These are phyloP conservation scores for Odontarrhena argentea DNA, from an alignment of 345 rosid species.

Conservation along the genomic window DNA sequence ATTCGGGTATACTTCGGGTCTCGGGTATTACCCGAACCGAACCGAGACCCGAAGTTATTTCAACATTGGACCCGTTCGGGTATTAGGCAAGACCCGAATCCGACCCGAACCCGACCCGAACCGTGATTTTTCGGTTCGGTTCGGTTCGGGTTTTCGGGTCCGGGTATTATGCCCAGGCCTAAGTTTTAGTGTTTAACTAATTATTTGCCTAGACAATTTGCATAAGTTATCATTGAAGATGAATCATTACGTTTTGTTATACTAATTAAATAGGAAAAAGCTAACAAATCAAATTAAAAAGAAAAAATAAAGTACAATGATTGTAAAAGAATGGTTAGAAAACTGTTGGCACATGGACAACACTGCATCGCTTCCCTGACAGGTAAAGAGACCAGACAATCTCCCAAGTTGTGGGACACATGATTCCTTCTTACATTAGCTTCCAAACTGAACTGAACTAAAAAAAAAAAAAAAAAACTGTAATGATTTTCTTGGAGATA, in stretches of 20 bases:
- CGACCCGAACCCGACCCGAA: too few species aligned
- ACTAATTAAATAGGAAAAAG: not conserved
- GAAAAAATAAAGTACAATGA: constrained; percentile 32
- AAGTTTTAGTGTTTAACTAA: not conserved
- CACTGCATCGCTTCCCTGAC: constrained; percentile 36
- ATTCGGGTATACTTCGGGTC: too few species aligned
- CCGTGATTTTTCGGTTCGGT: too few species aligned
- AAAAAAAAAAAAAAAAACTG: not conserved
- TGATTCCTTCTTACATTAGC: constrained; percentile 22
- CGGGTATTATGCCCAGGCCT: too few species aligned
- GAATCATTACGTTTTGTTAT: constrained; percentile 11
- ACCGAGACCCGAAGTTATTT: too few species aligned
- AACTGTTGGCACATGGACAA: constrained; percentile 38
- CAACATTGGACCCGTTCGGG: too few species aligned
- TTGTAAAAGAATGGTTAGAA: constrained; percentile 21
- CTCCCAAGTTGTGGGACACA: constrained; percentile 43
- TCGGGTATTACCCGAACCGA: too few species aligned
- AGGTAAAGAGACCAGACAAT: constrained; percentile 37
- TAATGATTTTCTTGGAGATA: constrained; percentile 22
- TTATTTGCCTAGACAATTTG: not conserved
- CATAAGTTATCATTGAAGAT: constrained; percentile 7
- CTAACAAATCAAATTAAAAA: not conserved
- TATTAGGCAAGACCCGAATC: too few species aligned
- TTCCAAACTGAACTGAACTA: constrained; percentile 6
- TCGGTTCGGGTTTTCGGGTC: too few species aligned